phyloP scores from a whole-genome alignment of 2,329 filamentous ascomycete genomes.

The Neoascochyta sp. region DNA sequence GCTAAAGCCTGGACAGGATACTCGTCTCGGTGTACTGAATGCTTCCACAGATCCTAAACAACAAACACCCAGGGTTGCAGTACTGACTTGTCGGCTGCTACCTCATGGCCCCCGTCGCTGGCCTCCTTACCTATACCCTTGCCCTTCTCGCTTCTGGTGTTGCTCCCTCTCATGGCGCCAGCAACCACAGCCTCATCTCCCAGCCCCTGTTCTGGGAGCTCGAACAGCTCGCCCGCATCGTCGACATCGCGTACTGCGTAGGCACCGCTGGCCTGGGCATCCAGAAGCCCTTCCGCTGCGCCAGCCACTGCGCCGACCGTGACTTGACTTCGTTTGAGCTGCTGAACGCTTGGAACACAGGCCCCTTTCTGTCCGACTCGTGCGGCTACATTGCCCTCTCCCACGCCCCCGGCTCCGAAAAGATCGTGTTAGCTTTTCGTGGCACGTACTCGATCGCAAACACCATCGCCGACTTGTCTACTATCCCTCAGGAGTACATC shows the following conservation, averaged over 20 bases:
- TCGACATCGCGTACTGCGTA: conserved; percentile 93
- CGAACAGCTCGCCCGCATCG: conserved; percentile 82
- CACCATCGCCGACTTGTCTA: conserved; percentile 84
- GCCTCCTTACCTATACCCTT: conserved; percentile 19
- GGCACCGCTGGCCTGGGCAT: conserved; percentile 81
- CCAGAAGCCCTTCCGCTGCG: conserved; percentile 75
- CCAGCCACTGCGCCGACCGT: conserved; percentile 73
- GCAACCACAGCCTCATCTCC: conserved; percentile 50
- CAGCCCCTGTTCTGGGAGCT: conserved; percentile 69
- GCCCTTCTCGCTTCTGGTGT: conserved; percentile 12
- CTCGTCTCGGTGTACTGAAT: too few relatives aligned
- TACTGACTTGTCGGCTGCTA: too few relatives aligned
- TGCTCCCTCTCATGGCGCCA: conserved; percentile 8
- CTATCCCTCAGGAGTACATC: conserved; percentile 82
- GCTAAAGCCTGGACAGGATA: too few relatives aligned
- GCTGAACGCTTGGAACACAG: conserved; percentile 85
- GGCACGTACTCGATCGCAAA: conserved; percentile 94
- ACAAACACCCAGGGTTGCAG: too few relatives aligned
- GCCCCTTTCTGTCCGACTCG: conserved; percentile 78
- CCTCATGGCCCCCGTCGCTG: conserved; percentile 20
- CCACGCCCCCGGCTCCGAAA: conserved; percentile 55
- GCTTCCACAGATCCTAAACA: too few relatives aligned
- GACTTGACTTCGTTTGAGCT: conserved; percentile 81
- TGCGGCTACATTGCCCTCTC: conserved; percentile 94
- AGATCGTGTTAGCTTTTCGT: conserved; percentile 83